Evolutionary conservation across 441 rosid genomes (phyloP).

Genomic region (Adansonia gregorii): DNA sequence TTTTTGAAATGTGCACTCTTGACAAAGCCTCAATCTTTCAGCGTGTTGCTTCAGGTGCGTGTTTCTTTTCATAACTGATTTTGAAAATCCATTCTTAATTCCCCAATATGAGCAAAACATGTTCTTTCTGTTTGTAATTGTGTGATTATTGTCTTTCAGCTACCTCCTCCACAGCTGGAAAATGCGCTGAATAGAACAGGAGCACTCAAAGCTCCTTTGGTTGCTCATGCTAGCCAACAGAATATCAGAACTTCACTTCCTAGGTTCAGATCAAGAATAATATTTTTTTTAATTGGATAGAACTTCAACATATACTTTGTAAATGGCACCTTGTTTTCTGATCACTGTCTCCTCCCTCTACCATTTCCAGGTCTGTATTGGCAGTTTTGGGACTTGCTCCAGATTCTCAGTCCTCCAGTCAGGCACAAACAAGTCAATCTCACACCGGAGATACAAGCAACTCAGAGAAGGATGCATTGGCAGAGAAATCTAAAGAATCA

Average conservation of each 20-base stretch:
- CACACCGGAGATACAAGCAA: slow-evolving; percentile 62
- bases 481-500: slow-evolving; percentile 63
- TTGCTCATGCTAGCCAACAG: slow-evolving; percentile 85
- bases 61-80: slow-evolving; percentile 24
- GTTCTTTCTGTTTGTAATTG: slow-evolving; percentile 23
- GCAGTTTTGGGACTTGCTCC: slow-evolving; percentile 77
- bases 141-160: slow-evolving; percentile 48
- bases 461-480: slow-evolving; percentile 53
- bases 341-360: neutral
- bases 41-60: slow-evolving; percentile 90
- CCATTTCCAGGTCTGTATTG: slow-evolving; percentile 65
- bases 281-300: neutral
- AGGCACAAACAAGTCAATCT: slow-evolving; percentile 53
- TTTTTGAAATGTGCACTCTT: slow-evolving; percentile 86
- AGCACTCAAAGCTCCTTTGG: slow-evolving; percentile 78
- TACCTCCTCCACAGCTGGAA: slow-evolving; percentile 94
- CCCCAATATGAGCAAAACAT: neutral
- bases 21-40: slow-evolving; percentile 92
- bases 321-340: neutral
- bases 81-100: neutral
- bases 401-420: slow-evolving; percentile 65
- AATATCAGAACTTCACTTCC: slow-evolving; percentile 81
- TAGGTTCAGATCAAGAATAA: slow-evolving; percentile 47
- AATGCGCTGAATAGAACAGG: slow-evolving; percentile 78
- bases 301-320: neutral